phyloP scores from a whole-genome alignment of 495 filamentous ascomycete species.

The Patellaria atrata region DNA sequence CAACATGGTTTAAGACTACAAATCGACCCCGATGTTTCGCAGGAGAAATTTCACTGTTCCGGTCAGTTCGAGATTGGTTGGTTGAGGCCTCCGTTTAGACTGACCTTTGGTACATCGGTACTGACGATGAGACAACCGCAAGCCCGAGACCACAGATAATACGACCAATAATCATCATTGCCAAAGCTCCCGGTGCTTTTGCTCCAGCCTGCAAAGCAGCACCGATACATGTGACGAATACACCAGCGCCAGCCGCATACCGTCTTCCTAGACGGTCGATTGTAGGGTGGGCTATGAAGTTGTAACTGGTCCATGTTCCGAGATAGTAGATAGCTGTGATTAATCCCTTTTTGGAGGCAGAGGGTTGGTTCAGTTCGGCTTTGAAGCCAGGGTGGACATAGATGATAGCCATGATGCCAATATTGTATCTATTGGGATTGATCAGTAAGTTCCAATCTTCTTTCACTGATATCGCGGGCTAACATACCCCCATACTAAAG shows the following conservation, averaged over 20 bases:
- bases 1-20: constrained; percentile 44
- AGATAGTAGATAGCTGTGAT: constrained; percentile 45
- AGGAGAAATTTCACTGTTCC: constrained; percentile 36
- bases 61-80: background rate
- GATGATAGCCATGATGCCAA: constrained; percentile 41
- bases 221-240: constrained; percentile 32
- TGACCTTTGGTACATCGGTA: constrained; percentile 42
- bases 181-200: constrained; percentile 28
- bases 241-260: constrained; percentile 34
- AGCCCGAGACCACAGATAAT: constrained; percentile 38
- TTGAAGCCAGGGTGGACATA: constrained; percentile 40
- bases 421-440: constrained; percentile 35
- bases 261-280: constrained; percentile 37
- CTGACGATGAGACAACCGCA: constrained; percentile 39
- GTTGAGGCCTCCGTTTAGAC: background rate
- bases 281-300: constrained; percentile 36
- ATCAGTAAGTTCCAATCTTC: constrained; percentile 4
- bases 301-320: constrained; percentile 39
- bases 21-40: constrained; percentile 37
- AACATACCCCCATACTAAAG: constrained; percentile 44
- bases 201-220: constrained; percentile 33
- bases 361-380: constrained; percentile 30
- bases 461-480: background rate
- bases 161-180: constrained; percentile 39
- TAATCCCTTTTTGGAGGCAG: constrained; percentile 31